Conservation (phyloP, 2,329 filamentous ascomycete species). For the Sporothrix schenckii region DNA sequence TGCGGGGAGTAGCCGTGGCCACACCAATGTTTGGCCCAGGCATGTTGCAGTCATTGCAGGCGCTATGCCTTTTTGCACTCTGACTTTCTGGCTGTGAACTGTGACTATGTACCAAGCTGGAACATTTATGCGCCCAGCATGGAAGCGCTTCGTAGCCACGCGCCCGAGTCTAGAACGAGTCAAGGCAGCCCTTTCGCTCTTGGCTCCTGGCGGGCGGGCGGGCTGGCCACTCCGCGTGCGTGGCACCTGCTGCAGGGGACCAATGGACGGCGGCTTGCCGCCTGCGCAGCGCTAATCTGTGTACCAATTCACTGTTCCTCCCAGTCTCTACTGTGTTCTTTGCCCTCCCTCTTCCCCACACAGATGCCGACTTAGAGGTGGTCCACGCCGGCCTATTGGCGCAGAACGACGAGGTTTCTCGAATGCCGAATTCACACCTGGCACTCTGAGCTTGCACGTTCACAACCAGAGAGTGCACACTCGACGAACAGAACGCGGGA, state of each 20-base stretch:
- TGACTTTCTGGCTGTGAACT: neutral
- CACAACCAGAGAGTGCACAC: neutral
- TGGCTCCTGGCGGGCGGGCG: conserved; percentile 10
- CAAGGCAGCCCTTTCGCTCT: neutral
- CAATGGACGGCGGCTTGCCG: neutral
- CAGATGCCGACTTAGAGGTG: neutral
- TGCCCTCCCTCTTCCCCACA: neutral
- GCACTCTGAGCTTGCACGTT: neutral
- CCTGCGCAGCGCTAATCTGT: conserved; percentile 5
- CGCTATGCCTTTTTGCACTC: neutral
- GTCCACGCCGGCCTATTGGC: neutral
- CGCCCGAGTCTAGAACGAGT: conserved; percentile 26
- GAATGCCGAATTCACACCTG: neutral
- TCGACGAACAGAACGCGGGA: conserved; percentile 14
- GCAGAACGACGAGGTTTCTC: neutral
- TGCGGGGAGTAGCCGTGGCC: neutral
- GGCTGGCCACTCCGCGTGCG: conserved; percentile 18
- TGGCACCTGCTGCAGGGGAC: conserved; percentile 4
- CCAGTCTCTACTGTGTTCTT: no score
- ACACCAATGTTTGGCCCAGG: neutral
- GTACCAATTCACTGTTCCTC: no score
- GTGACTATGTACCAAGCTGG: neutral
- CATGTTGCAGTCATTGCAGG: conserved; percentile 3
- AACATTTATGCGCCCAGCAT: conserved; percentile 4
- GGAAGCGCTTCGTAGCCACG: conserved; percentile 23